Percentiles rank a stretch among this genome's conserved stretches.
phyloP scores from a whole-genome alignment of 345 rosid genomes.

The Euphorbia pulcherrima region DNA sequence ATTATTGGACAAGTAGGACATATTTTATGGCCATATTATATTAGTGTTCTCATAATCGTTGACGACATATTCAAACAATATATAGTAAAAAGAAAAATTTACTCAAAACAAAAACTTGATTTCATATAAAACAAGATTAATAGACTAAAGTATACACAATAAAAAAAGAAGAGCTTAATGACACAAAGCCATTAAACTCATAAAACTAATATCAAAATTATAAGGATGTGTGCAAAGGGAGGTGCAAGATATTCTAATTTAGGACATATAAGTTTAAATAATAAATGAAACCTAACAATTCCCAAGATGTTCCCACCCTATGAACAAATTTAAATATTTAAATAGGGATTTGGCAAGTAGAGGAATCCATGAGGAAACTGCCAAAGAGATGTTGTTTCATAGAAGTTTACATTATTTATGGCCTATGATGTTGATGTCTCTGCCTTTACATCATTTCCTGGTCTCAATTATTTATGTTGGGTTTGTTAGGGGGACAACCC shows the following conservation, averaged over 20 bases:
- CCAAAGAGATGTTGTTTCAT: background rate
- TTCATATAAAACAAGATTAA: too few relatives aligned
- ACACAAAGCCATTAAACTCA: too few relatives aligned
- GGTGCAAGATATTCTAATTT: background rate
- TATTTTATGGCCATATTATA: too few relatives aligned
- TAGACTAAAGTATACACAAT: too few relatives aligned
- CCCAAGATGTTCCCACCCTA: conserved; percentile 2
- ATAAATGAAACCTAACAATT: background rate
- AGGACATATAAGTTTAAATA: background rate
- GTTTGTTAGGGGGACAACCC: background rate
- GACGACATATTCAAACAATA: too few relatives aligned
- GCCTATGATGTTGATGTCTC: conserved; percentile 1
- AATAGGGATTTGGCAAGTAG: background rate
- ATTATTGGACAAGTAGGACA: too few relatives aligned
- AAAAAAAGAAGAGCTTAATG: too few relatives aligned
- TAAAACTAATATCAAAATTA: too few relatives aligned
- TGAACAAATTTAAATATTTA: background rate
- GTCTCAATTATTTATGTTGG: background rate
- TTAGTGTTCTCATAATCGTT: too few relatives aligned
- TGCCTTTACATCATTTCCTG: background rate
- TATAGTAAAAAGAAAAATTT: too few relatives aligned
- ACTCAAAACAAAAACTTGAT: too few relatives aligned
- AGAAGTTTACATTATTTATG: background rate
- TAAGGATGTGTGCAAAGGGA: background rate
- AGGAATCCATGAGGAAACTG: background rate